Percentiles rank a stretch among this genome's conserved stretches.
Evolutionary conservation across 164 flowering plant genomes (phyloP).

Genomic region (Vitis rotundifolia): DNA sequence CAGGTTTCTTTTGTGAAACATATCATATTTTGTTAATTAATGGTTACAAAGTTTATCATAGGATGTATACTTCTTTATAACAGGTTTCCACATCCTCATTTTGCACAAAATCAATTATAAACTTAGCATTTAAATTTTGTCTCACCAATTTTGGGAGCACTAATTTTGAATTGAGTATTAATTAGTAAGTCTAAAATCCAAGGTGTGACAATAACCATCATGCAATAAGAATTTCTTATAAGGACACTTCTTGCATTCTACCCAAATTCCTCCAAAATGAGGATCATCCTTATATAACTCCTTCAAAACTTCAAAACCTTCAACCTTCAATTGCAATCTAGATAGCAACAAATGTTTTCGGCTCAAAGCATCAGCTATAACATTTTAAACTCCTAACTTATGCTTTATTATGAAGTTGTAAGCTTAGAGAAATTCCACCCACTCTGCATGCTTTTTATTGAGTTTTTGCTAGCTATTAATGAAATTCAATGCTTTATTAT

Average conservation of each 20-base stretch:
- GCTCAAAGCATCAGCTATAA: conserved; percentile 19
- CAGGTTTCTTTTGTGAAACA: too few species aligned
- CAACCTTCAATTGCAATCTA: neutral
- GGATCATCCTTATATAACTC: neutral
- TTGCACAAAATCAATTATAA: too few species aligned
- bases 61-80: too few species aligned
- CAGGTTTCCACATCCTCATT: too few species aligned
- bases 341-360: neutral
- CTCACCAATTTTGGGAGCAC: too few species aligned
- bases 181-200: too few species aligned
- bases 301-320: neutral
- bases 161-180: too few species aligned
- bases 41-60: too few species aligned
- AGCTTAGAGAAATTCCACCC: conserved; percentile 1
- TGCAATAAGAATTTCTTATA: neutral
- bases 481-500: conserved; percentile 16
- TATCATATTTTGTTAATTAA: too few species aligned
- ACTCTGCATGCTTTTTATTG: neutral
- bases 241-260: too few species aligned
- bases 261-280: neutral
- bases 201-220: too few species aligned
- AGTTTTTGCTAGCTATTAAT: neutral
- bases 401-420: conserved; percentile 1
- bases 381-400: neutral
- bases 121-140: too few species aligned